A percentile compares a stretch with the other conserved stretches of the same genome.
phyloP scores from a whole-genome alignment of 148 eudicot genomes.

The Dysphania ambrosioides region DNA sequence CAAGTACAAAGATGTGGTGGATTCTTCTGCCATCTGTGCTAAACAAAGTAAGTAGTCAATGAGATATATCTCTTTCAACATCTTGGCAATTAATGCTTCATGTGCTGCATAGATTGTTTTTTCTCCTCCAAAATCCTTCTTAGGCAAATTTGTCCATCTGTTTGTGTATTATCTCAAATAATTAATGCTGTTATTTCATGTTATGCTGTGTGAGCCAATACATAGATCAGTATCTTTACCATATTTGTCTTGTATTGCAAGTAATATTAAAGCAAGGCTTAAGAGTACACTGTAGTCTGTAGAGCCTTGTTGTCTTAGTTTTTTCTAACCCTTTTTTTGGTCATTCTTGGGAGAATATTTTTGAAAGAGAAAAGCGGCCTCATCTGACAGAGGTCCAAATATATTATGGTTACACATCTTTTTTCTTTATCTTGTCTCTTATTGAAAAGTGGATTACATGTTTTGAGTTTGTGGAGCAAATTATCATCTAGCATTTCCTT shows the following conservation, averaged over 20 bases:
- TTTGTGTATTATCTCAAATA: neutral
- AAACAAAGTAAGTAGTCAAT: conserved; percentile 22
- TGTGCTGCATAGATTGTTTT: conserved; percentile 13
- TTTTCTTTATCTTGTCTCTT: neutral
- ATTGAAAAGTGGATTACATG: neutral
- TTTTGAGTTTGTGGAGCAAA: conserved; percentile 1
- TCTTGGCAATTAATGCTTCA: conserved; percentile 14
- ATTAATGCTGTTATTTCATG: neutral
- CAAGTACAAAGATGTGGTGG: conserved; percentile 20
- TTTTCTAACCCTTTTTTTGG: neutral
- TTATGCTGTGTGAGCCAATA: conserved; percentile 11
- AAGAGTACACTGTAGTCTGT: neutral
- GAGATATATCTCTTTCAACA: conserved; percentile 7
- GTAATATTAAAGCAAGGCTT: neutral
- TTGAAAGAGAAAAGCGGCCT: neutral
- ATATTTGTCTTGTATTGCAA: neutral
- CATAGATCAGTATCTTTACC: neutral
- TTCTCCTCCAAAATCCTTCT: neutral
- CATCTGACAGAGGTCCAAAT: neutral
- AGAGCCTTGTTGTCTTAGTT: neutral
- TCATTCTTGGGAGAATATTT: neutral
- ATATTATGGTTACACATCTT: neutral
- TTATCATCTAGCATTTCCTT: neutral
- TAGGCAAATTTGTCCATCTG: conserved; percentile 14
- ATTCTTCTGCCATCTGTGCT: conserved; percentile 25